These are phyloP conservation scores for Botrytis medusae DNA, from an alignment of 2,329 filamentous ascomycete genomes.

Conservation along the genomic window DNA sequence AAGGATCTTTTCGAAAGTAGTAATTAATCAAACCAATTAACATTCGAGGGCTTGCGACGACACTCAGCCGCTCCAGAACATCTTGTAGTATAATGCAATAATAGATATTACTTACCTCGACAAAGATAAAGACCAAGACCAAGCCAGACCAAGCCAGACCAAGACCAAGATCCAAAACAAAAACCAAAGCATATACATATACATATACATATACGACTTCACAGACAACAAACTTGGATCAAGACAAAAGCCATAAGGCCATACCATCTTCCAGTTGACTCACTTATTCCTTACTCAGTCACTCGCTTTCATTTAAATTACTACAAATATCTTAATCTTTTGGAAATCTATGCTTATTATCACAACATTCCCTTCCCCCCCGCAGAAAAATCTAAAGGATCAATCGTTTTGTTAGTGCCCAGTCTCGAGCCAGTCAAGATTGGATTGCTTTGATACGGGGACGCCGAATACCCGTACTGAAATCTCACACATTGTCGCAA, in stretches of 20 bases:
- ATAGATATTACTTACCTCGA: not conserved
- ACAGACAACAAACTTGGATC: not conserved
- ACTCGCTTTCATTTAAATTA: not conserved
- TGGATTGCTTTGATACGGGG: constrained; percentile 1
- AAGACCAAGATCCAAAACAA: not conserved
- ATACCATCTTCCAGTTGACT: not conserved
- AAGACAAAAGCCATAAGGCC: not conserved
- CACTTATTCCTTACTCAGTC: not conserved
- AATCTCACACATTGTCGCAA: constrained; percentile 19
- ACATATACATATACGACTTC: not conserved
- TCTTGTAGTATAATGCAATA: not conserved
- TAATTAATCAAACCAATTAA: not conserved
- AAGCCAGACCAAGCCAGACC: not conserved
- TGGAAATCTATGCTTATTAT: not conserved
- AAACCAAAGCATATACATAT: not conserved
- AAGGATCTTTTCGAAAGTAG: not conserved
- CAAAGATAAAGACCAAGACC: not conserved
- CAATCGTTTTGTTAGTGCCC: not conserved
- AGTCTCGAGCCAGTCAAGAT: too few species aligned
- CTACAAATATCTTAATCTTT: not conserved
- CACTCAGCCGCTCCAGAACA: constrained; percentile 21
- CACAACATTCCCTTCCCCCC: constrained; percentile 17
- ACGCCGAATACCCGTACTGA: constrained; percentile 11
- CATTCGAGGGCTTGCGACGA: constrained; percentile 7
- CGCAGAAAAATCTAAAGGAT: constrained; percentile 10